Percentiles rank a stretch among this genome's conserved stretches.
phyloP scores from a whole-genome alignment of 2,329 filamentous ascomycete genomes.

The Fusarium sp. region DNA sequence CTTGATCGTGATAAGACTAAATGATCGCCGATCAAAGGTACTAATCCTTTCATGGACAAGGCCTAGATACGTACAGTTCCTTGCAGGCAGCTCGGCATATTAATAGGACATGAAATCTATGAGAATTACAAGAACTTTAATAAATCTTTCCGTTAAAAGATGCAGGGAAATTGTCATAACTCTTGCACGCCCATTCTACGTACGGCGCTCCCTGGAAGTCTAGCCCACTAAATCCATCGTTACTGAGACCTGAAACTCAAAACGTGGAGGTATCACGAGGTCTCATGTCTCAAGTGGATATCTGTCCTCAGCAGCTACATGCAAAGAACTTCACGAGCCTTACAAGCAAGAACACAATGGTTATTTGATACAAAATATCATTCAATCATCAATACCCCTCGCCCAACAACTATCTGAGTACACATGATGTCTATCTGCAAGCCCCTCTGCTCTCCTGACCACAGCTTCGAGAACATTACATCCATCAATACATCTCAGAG shows the following conservation, averaged over 20 bases:
- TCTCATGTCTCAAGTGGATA: slow-evolving; percentile 12
- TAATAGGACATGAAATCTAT: too few relatives aligned
- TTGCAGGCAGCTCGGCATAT: too few relatives aligned
- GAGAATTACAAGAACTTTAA: too few relatives aligned
- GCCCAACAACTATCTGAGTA: slow-evolving; percentile 32
- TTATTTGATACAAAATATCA: slow-evolving; percentile 43
- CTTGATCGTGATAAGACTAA: slow-evolving; percentile 1
- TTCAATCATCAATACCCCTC: slow-evolving; percentile 47
- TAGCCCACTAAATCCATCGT: neutral
- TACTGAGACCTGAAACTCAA: slow-evolving; percentile 19
- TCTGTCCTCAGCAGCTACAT: slow-evolving; percentile 19
- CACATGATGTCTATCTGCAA: slow-evolving; percentile 43
- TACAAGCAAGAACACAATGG: neutral
- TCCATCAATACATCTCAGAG: slow-evolving; percentile 22
- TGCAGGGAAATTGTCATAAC: too few relatives aligned
- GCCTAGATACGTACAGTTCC: neutral
- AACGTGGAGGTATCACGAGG: slow-evolving; percentile 22
- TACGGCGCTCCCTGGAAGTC: neutral
- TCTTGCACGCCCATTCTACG: neutral
- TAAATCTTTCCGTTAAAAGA: too few relatives aligned
- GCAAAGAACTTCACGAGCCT: slow-evolving; percentile 1
- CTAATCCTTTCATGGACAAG: slow-evolving; percentile 1
- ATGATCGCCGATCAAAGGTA: slow-evolving; percentile 6
- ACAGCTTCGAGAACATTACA: slow-evolving; percentile 43
- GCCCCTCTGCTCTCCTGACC: slow-evolving; percentile 27